These are phyloP conservation scores for Dentipellis sp. DNA, from an alignment of 768 basidiomycete genomes.

Conservation along the genomic window DNA sequence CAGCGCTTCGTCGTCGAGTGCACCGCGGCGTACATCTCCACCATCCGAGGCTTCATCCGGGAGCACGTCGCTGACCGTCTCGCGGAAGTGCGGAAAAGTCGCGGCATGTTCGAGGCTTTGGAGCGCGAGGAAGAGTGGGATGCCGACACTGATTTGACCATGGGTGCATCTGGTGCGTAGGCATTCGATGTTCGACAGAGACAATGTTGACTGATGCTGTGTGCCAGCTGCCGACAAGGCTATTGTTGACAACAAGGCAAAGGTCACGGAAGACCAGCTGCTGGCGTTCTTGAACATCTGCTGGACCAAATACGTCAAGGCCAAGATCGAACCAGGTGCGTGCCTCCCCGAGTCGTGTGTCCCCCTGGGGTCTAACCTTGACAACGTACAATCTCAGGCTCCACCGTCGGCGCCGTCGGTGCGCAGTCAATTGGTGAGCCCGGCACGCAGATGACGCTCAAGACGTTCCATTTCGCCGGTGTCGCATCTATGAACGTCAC, in stretches of 20 bases:
- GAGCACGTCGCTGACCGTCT: slow-evolving; percentile 58
- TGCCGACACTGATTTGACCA: slow-evolving; percentile 61
- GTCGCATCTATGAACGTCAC: slow-evolving; percentile 99
- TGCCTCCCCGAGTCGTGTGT: neutral
- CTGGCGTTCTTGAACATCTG: slow-evolving; percentile 76
- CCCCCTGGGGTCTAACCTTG: neutral
- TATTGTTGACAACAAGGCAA: slow-evolving; percentile 82
- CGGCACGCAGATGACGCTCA: slow-evolving; percentile 98
- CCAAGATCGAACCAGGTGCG: slow-evolving; percentile 90
- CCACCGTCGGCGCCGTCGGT: slow-evolving; percentile 96
- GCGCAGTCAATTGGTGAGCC: slow-evolving; percentile 99
- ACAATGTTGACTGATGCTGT: neutral
- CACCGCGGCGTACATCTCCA: slow-evolving; percentile 57
- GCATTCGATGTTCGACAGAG: slow-evolving; percentile 11
- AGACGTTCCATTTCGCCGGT: slow-evolving; percentile 99
- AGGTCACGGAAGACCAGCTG: slow-evolving; percentile 80
- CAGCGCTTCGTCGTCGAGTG: slow-evolving; percentile 62
- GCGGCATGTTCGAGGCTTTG: slow-evolving; percentile 79
- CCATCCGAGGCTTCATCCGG: slow-evolving; percentile 62
- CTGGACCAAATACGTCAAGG: slow-evolving; percentile 87
- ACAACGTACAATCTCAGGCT: slow-evolving; percentile 41
- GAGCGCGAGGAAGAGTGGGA: slow-evolving; percentile 72
- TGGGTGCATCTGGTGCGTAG: slow-evolving; percentile 69
- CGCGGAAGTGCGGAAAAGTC: slow-evolving; percentile 54
- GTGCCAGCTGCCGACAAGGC: slow-evolving; percentile 51